Conservation (phyloP, 2,329 filamentous ascomycete genomes). For the Exophiala phaeomuriformis region DNA sequence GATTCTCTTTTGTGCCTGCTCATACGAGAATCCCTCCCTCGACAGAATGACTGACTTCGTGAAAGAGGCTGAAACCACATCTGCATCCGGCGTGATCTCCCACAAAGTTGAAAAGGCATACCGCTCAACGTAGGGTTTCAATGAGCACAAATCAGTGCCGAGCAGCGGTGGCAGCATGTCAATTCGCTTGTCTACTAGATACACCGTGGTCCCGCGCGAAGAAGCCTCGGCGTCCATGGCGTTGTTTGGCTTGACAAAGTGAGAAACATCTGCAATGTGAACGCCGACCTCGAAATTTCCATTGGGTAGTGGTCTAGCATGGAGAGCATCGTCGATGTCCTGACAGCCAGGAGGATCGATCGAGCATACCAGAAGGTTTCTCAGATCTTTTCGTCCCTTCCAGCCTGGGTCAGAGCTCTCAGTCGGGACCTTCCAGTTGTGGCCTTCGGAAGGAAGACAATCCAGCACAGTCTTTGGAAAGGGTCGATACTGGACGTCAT, state of each 20-base stretch:
- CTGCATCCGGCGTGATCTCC: constrained; percentile 79
- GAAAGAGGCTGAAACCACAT: constrained; percentile 78
- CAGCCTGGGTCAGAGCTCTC: constrained; percentile 75
- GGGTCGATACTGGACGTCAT: constrained; percentile 94
- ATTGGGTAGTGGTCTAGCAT: constrained; percentile 75
- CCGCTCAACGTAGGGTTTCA: constrained; percentile 96
- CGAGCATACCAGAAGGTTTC: constrained; percentile 84
- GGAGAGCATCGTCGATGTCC: constrained; percentile 95
- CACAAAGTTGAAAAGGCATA: constrained; percentile 79
- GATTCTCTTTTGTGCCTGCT: constrained; percentile 88
- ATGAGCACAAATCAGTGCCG: constrained; percentile 88
- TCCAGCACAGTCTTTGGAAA: constrained; percentile 95
- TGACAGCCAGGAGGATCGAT: constrained; percentile 95
- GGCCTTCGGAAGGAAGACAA: constrained; percentile 82
- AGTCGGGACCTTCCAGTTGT: constrained; percentile 86
- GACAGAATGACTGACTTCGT: constrained; percentile 98
- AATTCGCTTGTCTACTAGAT: constrained; percentile 96
- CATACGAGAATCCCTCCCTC: constrained; percentile 94
- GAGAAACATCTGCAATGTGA: constrained; percentile 97
- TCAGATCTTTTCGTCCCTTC: constrained; percentile 74
- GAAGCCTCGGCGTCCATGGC: constrained; percentile 96
- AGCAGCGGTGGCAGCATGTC: constrained; percentile 98
- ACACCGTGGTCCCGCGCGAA: constrained; percentile 90
- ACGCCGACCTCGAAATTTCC: constrained; percentile 95
- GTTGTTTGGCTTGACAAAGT: constrained; percentile 95